Evolutionary conservation across 257 asterid species (phyloP), one percentile per base, ranked within the genome.

Genomic region (Penstemon newberryi): DNA sequence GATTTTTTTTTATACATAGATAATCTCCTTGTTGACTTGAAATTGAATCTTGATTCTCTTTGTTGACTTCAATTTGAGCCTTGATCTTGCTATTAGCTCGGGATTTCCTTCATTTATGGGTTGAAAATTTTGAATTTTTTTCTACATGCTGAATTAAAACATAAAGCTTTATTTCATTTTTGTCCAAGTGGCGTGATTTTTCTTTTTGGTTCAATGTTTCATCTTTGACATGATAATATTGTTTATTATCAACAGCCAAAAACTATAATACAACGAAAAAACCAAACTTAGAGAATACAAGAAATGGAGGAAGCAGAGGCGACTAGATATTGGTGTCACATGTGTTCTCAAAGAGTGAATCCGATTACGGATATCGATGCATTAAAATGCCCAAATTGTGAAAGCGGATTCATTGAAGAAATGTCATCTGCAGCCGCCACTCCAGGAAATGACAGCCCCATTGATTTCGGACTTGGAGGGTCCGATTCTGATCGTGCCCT

Each of bases 321-420:
- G 7, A 54, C 79, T 33, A 73, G 77, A 64, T 84, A 84, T 70
- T 91, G 96, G 98, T 91, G 98, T 81, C 85, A 91, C 62, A 73
- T 73, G 79, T 91, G 98, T 70, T 80, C 85, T 6, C 88, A 76
- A 72, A 80, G 72, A 50, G 98, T 91, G 75, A 79, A 83, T 61
- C 96, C 98, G 3, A 46, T 81, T 8, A 25, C 77, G 75, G 95
- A 82, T 69, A 69, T 80, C 6, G 96, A 89, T 60, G 41, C 80
- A 0, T 41, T 91, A 5, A 87, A 89, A 71, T 91, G 96, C 79
- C 92, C 96, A 73, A 67, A 81, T 8, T 91, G 98, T 73, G 81
- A 70, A 66, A 69, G 88, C 11, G 98, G 96, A n/a, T 91, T 91
- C 51, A 75, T 91, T 2, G 96, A 91, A 76, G 94, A 87, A 80